A percentile compares a stretch with the other conserved stretches of the same genome.
Conservation (phyloP, 257 asterid genomes). For the Solanum phureja region DNA sequence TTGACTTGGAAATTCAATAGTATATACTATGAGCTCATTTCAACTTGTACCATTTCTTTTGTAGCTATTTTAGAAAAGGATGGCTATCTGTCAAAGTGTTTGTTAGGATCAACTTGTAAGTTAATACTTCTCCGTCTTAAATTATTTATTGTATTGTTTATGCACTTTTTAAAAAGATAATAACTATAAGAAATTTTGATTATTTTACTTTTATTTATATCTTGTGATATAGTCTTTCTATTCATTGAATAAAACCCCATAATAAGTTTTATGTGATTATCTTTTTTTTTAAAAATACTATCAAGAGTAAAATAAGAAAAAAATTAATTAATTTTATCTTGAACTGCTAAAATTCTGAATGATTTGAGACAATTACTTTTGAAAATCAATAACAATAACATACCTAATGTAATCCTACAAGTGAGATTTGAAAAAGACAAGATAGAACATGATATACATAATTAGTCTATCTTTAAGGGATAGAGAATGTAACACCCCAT, state of each 20-base stretch:
- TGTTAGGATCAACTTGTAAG: background rate
- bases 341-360: no score
- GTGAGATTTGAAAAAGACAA: no score
- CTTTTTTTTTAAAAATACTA: background rate
- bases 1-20: background rate
- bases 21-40: background rate
- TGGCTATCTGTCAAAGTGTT: background rate
- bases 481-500: no score
- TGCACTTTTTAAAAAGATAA: background rate
- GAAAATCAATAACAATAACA: no score
- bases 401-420: no score
- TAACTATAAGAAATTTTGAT: background rate
- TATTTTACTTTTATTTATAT: no score
- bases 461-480: no score
- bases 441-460: no score
- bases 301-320: background rate
- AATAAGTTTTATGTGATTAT: no score
- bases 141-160: background rate
- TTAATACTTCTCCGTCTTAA: background rate
- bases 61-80: background rate
- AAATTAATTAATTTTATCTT: no score
- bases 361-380: no score
- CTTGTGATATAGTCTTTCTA: no score
- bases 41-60: background rate
- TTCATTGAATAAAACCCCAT: background rate